Evolutionary conservation across 2,329 filamentous ascomycete genomes (phyloP), one percentile per base, ranked within the genome.

Genomic region (Clarireedia homoeocarpa): DNA sequence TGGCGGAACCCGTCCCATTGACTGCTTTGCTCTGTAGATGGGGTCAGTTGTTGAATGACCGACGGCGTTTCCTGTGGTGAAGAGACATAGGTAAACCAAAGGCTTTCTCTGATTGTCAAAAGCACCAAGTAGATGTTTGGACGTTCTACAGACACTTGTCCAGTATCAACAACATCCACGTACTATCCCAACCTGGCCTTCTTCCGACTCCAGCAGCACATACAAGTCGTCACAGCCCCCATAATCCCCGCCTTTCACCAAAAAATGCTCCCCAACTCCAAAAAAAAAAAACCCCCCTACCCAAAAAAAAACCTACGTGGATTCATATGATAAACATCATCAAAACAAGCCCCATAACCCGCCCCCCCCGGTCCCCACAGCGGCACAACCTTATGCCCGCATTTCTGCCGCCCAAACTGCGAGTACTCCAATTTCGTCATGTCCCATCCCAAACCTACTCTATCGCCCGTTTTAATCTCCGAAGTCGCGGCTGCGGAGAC

Each of bases 361-460:
- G 24, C 58, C 15, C 56, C 59, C 12, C 52, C 59, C 14, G 58
- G 57, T 9, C 72, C 71, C 7, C 80, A 67, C 15, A 80, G 57
- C 10, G 75, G 72, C 1, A 78, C 70, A 55, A 82, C 76, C 54
- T 73, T 72, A 60, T 81, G 79, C 34, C 75, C 67, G 51, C 75
- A 76, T 7, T 75, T 74, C 36, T 75, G 74, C 2, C 80, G 73
- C 45, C 75, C 74, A 60, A 82, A 77, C 58, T 77, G 77, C 1
- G 79, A 77, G 60, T 77, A 74, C 56, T 82, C 77, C 2, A 82
- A 68, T 62, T 82, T 82, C 20, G 73, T 76, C 58, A 83, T 65
- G 24, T 79, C 75, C 80, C 80, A 83, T 26, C 74, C 74, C 40
- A 83, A 71, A 9, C 75, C 75, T 24, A 81, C 73, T 34, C 78